Base-by-base conservation (phyloP, 768 basidiomycete species). In the Podaxis sp. region DNA sequence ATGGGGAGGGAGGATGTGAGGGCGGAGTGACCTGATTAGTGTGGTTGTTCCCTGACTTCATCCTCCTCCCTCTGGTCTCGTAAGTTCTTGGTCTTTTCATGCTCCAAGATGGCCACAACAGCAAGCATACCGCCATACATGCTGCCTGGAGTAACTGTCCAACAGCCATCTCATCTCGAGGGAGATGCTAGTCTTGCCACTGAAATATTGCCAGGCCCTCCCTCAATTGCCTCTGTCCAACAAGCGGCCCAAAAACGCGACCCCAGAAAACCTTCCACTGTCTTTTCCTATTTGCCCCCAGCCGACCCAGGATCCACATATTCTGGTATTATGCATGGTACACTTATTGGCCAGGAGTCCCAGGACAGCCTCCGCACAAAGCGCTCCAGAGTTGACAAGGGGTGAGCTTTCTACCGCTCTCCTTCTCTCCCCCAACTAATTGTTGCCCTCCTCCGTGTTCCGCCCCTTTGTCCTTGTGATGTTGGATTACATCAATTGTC, bases 281-380 rank as follows among this genome's bases (percentile, higher is more conserved):
- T 82, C 63, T 80, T 86, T 76, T 93, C 93, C 65, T 95, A 93
- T 81, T 81, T 95, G 72, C 91, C 92, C 52, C 77, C 85, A 65
- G 86, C 87, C 70, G 93, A 95, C 81, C 93, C 93, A 65, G 92
- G 93, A 71, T 89, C 93, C 69, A 95, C 92, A 26, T 95, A 92
- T 80, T 86, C 89, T 73, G 90, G 88, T 64, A 83, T 89, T 72
- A 82, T 87, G 79, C 82, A 86, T 66, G 84, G 84, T 64, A 83
- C 88, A 71, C 80, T 87, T 66, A 79, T 82, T 70, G 80, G 84
- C 65, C 85, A 86, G 68, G 87, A 86, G 70, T 85, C 87, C 70
- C 74, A 83, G 67, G 87, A 88, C 64, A 88, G 87, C 54, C 79
- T 86, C 58, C 82, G 87, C 74, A 78, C 87, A 72, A 91, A 93